A percentile compares a stretch with the other conserved stretches of the same genome.
phyloP scores from a whole-genome alignment of 2,329 filamentous ascomycete species.

The Ceratocystis colombiana region DNA sequence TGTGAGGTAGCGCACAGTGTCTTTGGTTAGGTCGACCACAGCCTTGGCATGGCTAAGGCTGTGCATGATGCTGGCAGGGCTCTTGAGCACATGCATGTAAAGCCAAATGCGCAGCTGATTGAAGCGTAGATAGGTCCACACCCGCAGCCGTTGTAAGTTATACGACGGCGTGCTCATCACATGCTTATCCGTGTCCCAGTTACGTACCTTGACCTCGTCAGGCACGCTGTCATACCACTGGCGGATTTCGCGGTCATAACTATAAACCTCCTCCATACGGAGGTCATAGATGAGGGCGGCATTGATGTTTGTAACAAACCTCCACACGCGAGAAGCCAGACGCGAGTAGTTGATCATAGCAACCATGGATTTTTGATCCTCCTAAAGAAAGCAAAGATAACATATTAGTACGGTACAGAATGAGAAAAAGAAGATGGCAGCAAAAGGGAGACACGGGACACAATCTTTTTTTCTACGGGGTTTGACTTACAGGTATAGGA shows the following conservation, averaged over 20 bases:
- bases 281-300: conserved; percentile 51
- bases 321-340: conserved; percentile 80
- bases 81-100: conserved; percentile 78
- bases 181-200: conserved; percentile 45
- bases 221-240: conserved; percentile 76
- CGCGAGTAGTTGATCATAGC: conserved; percentile 78
- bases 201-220: conserved; percentile 48
- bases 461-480: background rate
- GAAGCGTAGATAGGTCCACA: conserved; percentile 74
- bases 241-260: conserved; percentile 71
- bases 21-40: conserved; percentile 63
- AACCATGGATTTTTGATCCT: conserved; percentile 58
- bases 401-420: conserved; percentile 27
- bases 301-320: conserved; percentile 61
- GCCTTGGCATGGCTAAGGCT: conserved; percentile 64
- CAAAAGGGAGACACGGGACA: background rate
- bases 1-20: conserved; percentile 62
- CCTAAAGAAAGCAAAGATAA: conserved; percentile 30
- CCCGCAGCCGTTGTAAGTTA: conserved; percentile 61
- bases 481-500: conserved; percentile 61
- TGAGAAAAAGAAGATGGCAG: background rate
- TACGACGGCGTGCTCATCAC: conserved; percentile 50
- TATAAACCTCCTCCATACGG: conserved; percentile 64
- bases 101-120: conserved; percentile 88
- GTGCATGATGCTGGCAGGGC: conserved; percentile 68